Evolutionary conservation across 352 stramenopile genomes (phyloP), one percentile per base, ranked within the genome.

Genomic region (Phytophthora niederhauseri): DNA sequence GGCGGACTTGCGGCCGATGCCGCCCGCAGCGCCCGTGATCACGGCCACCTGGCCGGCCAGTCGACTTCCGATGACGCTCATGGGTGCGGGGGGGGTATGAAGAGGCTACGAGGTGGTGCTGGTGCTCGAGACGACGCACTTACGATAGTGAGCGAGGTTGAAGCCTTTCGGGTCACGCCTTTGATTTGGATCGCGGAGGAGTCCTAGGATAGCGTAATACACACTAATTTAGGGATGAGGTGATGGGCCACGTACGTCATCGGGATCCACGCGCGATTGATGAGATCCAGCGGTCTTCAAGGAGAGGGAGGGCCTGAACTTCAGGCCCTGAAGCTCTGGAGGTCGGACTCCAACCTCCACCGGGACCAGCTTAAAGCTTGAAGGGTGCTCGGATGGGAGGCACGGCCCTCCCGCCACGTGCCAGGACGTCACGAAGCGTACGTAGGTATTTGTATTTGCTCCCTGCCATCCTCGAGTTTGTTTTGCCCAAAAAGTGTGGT

Each of bases 1-100:
- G 22, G 89, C 85, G 17, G 84, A 88, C 65, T 91, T 93, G 73
- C 89, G 84, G 49, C 89, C 89, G 52, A 96, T 95, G 70, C 89
- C 89, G 20, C 84, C 87, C 15, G 77, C 89, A n/a, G 87, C 87
- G 57, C 89, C 89, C 19, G 89, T 96, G 70, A 96, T 88, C 30
- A 96, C 82, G 48, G 85, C 87, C 64, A 96, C 87, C 75, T 92
- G 84, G 58, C 84, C 84, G 1, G 77, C 77, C 19, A 95, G 67
- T 59, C 86, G 80, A 64, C 69, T 82, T 61, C 81, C 81, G 41
- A 90, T 63, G 17, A 79, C 77, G 67, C 73, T 89, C 79, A 88
- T 89, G 24, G 24, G 0, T 48, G 41, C 6, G 4, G 41, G 1
- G 30, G 11, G 34, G 34, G 30, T 34, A 34, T 45, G 36, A 20